Base-by-base conservation (phyloP, 2,329 filamentous ascomycete species). In the Fusarium nisikadoi region DNA sequence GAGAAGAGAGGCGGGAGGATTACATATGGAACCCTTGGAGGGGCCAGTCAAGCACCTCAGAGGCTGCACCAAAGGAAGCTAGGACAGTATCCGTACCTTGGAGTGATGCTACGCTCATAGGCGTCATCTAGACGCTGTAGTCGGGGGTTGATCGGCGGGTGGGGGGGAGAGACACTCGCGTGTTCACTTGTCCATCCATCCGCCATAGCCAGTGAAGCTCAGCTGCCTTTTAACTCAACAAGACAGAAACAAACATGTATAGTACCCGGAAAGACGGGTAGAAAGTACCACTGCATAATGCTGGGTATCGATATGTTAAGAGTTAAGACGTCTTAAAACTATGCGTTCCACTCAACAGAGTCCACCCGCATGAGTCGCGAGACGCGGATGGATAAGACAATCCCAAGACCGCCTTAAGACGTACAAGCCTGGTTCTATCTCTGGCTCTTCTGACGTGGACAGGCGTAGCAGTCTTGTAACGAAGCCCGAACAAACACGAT, bases 71-170 rank as follows among this genome's bases (percentile, higher is more conserved):
- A 39, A 53, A 53, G 33, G 54, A 36, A 65, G 65, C 56, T 65
- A 72, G 60, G 67, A 52, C 65, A 52, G 50, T 68, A 69, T 69
- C 50, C 58, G 65, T 68, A 64, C 65, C 65, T 68, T 68, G 57
- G 70, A 65, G 67, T 65, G 57, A 66, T 70, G 59, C 70, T 71
- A 72, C 70, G 52, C 53, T 72, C 62, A 65, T 71, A 54, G 70
- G 70, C 70, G 70, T 72, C 70, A 72, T 72, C 65, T 57, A 65
- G 68, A 65, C 70, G 55, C 66, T 60, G 49, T 55, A 60, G 65
- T 72, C 57, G 70, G 70, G 70, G 65, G 20, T 63, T 60, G 70
- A 72, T 72, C 70, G 70, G 70, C 70, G 70, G 38, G 70, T 54
- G 70, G 62, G 65, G 70, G 70, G 59, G 70, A 47, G 19, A 38